Percentiles rank a stretch among this genome's conserved stretches.
Conservation (phyloP, 768 basidiomycete genomes). For the Calocera viscosa region DNA sequence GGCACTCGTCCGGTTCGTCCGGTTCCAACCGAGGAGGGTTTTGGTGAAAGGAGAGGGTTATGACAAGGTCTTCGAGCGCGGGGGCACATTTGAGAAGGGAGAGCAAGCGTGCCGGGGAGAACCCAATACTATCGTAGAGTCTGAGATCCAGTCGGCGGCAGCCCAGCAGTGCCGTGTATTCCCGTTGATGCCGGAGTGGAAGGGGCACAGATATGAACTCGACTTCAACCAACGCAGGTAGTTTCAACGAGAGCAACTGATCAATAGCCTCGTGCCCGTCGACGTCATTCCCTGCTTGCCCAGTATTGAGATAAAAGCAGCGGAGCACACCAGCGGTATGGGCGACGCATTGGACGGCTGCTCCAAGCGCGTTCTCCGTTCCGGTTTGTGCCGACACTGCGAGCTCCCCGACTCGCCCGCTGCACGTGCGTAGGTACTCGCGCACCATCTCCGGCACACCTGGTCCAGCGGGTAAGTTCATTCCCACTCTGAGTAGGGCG, state of each 20-base stretch:
- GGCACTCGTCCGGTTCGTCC: too few species aligned
- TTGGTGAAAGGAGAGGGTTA: too few species aligned
- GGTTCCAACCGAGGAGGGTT: too few species aligned
- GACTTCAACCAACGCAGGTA: background rate
- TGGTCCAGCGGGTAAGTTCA: background rate
- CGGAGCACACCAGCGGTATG: background rate
- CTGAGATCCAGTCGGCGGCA: background rate
- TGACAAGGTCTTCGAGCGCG: too few species aligned
- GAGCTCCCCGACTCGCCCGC: background rate
- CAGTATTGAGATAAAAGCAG: too few species aligned
- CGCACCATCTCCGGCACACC: background rate
- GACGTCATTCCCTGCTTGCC: background rate
- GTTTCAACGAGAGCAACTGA: background rate
- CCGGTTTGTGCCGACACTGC: background rate
- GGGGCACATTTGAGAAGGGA: too few species aligned
- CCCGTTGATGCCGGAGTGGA: background rate
- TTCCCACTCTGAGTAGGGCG: background rate
- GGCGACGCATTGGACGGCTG: background rate
- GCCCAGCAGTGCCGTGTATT: background rate
- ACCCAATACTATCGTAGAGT: too few species aligned
- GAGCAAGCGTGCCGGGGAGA: too few species aligned
- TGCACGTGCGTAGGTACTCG: background rate
- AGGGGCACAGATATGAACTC: background rate
- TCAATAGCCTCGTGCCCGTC: background rate
- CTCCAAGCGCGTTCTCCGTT: background rate